A percentile compares a stretch with the other conserved stretches of the same genome.
Evolutionary conservation across 2,329 filamentous ascomycete genomes (phyloP).

Genomic region (Fusarium citri): DNA sequence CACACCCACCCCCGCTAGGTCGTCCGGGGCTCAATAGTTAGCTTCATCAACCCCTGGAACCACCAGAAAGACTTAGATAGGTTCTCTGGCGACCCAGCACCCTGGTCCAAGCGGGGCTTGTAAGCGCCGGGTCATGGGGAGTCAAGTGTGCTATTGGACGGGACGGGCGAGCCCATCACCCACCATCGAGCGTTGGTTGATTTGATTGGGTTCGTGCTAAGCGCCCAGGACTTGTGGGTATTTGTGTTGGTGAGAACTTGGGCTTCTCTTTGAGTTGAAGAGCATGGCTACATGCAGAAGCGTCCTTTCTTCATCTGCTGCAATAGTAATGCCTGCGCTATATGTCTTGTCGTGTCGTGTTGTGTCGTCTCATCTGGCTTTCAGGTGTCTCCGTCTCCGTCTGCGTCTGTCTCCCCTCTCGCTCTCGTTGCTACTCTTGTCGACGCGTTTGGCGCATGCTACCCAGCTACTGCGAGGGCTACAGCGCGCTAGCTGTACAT

Average conservation of each 20-base stretch:
- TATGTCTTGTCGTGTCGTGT: not conserved
- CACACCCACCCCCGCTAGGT: slow-evolving; percentile 20
- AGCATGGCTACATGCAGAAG: slow-evolving; percentile 43
- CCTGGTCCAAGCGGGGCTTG: slow-evolving; percentile 42
- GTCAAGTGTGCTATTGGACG: slow-evolving; percentile 45
- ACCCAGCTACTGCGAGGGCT: slow-evolving; percentile 46
- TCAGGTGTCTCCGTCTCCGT: slow-evolving; percentile 20
- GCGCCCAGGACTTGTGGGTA: slow-evolving; percentile 49
- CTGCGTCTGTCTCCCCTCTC: slow-evolving; percentile 7
- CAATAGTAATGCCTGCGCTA: slow-evolving; percentile 18
- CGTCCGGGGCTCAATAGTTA: not conserved
- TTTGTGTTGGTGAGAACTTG: slow-evolving; percentile 36
- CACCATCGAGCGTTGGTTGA: slow-evolving; percentile 40
- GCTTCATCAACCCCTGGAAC: slow-evolving; percentile 7
- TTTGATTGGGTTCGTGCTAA: slow-evolving; percentile 52
- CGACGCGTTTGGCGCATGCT: slow-evolving; percentile 31
- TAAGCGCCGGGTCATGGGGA: slow-evolving; percentile 51
- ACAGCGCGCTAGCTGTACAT: slow-evolving; percentile 36
- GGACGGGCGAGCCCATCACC: slow-evolving; percentile 48
- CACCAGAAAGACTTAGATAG: slow-evolving; percentile 28
- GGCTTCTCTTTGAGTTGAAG: slow-evolving; percentile 24
- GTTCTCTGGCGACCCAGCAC: slow-evolving; percentile 43
- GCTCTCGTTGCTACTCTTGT: slow-evolving; percentile 25
- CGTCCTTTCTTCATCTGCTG: slow-evolving; percentile 18
- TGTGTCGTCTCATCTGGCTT: slow-evolving; percentile 19